These are phyloP conservation scores for Metarhizium humberi DNA, from an alignment of 2,329 filamentous ascomycete genomes.

Conservation along the genomic window DNA sequence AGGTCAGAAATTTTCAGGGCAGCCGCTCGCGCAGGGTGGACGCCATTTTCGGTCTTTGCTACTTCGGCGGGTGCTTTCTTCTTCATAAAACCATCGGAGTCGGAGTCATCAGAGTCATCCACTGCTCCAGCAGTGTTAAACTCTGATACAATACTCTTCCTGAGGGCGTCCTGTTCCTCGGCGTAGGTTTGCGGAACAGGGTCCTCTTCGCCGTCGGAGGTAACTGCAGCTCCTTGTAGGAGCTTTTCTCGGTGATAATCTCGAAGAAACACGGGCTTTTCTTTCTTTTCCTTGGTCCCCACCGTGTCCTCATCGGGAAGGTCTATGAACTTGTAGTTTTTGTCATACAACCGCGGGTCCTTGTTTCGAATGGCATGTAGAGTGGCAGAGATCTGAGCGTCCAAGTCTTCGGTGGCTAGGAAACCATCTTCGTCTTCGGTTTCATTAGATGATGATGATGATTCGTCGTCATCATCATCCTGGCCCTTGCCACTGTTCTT, in stretches of 20 bases:
- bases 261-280: constrained; percentile 75
- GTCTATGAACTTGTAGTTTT: constrained; percentile 67
- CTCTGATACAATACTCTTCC: constrained; percentile 67
- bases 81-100: constrained; percentile 62
- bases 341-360: constrained; percentile 85
- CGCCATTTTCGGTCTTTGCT: constrained; percentile 27
- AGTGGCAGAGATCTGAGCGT: constrained; percentile 79
- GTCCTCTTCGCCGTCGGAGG: constrained; percentile 49
- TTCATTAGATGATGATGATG: constrained; percentile 65
- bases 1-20: constrained; percentile 42
- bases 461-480: constrained; percentile 31
- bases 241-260: constrained; percentile 92
- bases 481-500: constrained; percentile 29
- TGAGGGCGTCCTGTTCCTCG: constrained; percentile 80
- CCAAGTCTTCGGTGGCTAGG: constrained; percentile 74
- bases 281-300: constrained; percentile 45
- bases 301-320: constrained; percentile 43
- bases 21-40: constrained; percentile 47
- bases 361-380: constrained; percentile 81
- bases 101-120: constrained; percentile 38
- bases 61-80: constrained; percentile 49
- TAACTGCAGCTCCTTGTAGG: constrained; percentile 59
- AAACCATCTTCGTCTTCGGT: constrained; percentile 87
- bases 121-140: constrained; percentile 57
- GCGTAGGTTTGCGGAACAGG: constrained; percentile 62